phyloP scores from a whole-genome alignment of 352 stramenopile genomes.

The Nothophytophthora sp. region DNA sequence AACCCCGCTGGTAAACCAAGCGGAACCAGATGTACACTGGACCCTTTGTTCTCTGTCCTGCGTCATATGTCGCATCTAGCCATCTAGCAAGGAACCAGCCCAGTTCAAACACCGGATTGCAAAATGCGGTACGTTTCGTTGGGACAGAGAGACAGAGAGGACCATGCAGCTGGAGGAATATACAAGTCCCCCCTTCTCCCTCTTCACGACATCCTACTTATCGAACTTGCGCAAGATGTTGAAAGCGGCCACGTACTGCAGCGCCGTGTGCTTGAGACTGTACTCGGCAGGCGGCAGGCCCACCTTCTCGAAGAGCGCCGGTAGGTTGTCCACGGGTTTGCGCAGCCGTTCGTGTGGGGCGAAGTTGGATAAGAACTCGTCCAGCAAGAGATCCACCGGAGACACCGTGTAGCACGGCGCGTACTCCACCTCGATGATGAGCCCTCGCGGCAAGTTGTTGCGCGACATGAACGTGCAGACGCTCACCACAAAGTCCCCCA shows the following conservation, averaged over 20 bases:
- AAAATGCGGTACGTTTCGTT: too few relatives aligned
- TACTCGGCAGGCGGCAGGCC: conserved; percentile 71
- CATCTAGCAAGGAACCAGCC: too few relatives aligned
- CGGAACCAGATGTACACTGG: too few relatives aligned
- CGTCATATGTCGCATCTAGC: too few relatives aligned
- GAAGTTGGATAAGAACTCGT: conserved; percentile 80
- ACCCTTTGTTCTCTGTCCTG: too few relatives aligned
- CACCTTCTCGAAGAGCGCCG: conserved; percentile 73
- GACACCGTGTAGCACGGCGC: conserved; percentile 77
- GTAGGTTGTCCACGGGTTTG: conserved; percentile 75
- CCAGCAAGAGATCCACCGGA: conserved; percentile 78
- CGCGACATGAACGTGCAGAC: conserved; percentile 89
- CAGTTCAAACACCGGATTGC: too few relatives aligned
- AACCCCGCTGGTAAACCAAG: too few relatives aligned
- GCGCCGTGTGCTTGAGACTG: conserved; percentile 85
- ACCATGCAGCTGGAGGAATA: too few relatives aligned
- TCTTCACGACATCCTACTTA: too few relatives aligned
- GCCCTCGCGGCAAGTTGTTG: conserved; percentile 76
- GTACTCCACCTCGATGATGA: conserved; percentile 88
- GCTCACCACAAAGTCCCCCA: conserved; percentile 86
- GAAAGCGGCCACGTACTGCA: conserved; percentile 88
- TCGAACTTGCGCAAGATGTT: conserved; percentile 87
- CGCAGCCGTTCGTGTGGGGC: conserved; percentile 65
- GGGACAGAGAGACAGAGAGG: too few relatives aligned
- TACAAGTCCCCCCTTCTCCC: too few relatives aligned